Conservation (phyloP, 208 protist species). For the Herpetomonas samuelpessoai region DNA sequence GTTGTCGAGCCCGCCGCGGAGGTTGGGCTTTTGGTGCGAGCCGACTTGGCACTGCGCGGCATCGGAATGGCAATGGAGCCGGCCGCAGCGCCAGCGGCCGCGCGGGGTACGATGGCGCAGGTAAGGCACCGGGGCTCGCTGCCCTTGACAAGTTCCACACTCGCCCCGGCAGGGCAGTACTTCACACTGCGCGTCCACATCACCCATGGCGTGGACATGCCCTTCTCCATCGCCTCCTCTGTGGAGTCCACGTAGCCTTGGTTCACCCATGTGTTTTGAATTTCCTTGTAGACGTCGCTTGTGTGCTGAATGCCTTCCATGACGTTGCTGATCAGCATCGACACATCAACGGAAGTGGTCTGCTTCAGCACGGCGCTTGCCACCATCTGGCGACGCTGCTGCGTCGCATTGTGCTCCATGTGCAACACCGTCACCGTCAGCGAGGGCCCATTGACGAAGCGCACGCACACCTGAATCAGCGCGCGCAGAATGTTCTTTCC, state of each 20-base stretch:
- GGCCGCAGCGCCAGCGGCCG: slow-evolving; percentile 14
- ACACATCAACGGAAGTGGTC: slow-evolving; percentile 26
- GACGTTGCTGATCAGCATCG: slow-evolving; percentile 65
- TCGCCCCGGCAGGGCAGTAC: slow-evolving; percentile 32
- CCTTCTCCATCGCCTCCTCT: slow-evolving; percentile 55
- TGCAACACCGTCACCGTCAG: slow-evolving; percentile 50
- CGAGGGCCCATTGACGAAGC: slow-evolving; percentile 26
- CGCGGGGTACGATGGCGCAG: slow-evolving; percentile 34
- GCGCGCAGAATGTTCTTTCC: slow-evolving; percentile 31
- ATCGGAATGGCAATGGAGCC: slow-evolving; percentile 75
- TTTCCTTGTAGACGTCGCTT: slow-evolving; percentile 44
- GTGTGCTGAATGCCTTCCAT: slow-evolving; percentile 31
- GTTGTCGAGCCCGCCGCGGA: slow-evolving; percentile 19
- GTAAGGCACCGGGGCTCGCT: slow-evolving; percentile 39
- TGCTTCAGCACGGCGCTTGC: slow-evolving; percentile 37
- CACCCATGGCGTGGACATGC: slow-evolving; percentile 42
- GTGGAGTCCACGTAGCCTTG: slow-evolving; percentile 66
- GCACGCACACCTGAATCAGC: slow-evolving; percentile 47
- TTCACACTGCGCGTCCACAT: slow-evolving; percentile 75
- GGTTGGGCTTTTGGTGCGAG: slow-evolving; percentile 51
- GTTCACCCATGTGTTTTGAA: slow-evolving; percentile 32
- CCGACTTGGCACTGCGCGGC: slow-evolving; percentile 76
- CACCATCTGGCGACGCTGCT: slow-evolving; percentile 32
- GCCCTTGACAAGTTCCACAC: slow-evolving; percentile 31
- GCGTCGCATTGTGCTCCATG: slow-evolving; percentile 36